Conservation (phyloP, 352 stramenopile genomes). For the Globisporangium radiosum region DNA sequence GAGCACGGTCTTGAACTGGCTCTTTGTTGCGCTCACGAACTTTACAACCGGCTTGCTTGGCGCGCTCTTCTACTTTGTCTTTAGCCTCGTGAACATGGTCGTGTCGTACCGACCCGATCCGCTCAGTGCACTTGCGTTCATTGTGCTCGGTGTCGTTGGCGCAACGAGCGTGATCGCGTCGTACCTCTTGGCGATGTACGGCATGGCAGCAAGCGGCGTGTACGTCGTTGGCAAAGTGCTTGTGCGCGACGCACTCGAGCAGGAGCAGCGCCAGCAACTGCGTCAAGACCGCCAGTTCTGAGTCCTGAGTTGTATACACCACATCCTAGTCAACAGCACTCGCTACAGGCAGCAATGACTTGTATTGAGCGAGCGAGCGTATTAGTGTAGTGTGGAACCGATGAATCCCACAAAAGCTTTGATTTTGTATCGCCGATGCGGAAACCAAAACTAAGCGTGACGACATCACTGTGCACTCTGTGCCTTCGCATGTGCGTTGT, state of each 20-base stretch:
- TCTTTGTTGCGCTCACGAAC: conserved; percentile 80
- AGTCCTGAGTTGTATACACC: background rate
- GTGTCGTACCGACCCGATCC: conserved; percentile 81
- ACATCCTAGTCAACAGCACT: too few relatives aligned
- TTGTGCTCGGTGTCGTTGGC: conserved; percentile 66
- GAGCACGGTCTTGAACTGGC: conserved; percentile 77
- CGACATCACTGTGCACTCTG: too few relatives aligned
- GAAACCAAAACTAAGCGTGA: too few relatives aligned
- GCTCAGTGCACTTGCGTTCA: conserved; percentile 64
- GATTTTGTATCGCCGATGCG: background rate
- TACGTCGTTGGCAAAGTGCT: conserved; percentile 78
- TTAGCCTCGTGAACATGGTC: conserved; percentile 78
- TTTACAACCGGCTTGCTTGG: conserved; percentile 84
- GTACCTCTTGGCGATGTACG: conserved; percentile 83
- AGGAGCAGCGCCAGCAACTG: conserved; percentile 59
- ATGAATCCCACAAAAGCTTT: background rate
- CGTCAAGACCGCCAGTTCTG: conserved; percentile 20
- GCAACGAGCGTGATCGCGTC: conserved; percentile 75
- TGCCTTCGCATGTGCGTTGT: background rate
- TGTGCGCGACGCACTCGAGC: conserved; percentile 67
- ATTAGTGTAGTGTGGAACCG: background rate
- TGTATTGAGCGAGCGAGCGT: background rate
- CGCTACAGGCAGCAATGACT: background rate
- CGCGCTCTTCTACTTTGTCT: conserved; percentile 82
- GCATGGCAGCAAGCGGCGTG: conserved; percentile 72